Conservation (phyloP, 176 grass and related monocot genomes). For the Phragmites australis region DNA sequence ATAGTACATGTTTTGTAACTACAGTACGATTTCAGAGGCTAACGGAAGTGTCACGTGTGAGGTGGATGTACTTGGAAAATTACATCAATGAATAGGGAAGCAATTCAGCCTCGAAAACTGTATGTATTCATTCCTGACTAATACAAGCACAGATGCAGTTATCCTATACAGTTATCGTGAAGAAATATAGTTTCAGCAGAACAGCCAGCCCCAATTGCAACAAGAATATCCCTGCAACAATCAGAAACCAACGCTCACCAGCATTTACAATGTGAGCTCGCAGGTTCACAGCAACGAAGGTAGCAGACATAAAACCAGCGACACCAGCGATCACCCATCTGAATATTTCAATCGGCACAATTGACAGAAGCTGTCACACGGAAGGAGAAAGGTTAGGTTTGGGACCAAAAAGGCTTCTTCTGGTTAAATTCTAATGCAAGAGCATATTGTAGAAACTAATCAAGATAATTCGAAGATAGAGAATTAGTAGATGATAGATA, state of each 20-base stretch:
- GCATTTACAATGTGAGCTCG: slow-evolving; percentile 84
- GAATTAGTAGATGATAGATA: background rate
- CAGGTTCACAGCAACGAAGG: slow-evolving; percentile 92
- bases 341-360: slow-evolving; percentile 97
- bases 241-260: slow-evolving; percentile 89
- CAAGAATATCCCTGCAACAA: slow-evolving; percentile 90
- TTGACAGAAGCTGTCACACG: slow-evolving; percentile 70
- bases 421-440: background rate
- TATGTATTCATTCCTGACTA: slow-evolving; percentile 44
- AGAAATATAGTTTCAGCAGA: slow-evolving; percentile 96
- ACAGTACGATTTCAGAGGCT: slow-evolving; percentile 1
- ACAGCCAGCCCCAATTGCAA: slow-evolving; percentile 85
- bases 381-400: slow-evolving; percentile 26
- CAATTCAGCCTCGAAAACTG: slow-evolving; percentile 26
- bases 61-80: slow-evolving; percentile 49
- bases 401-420: background rate
- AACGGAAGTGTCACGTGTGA: slow-evolving; percentile 25
- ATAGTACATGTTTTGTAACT: slow-evolving; percentile 14
- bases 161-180: slow-evolving; percentile 87
- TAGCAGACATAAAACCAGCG: slow-evolving; percentile 94
- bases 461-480: background rate
- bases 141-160: slow-evolving; percentile 27
- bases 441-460: background rate
- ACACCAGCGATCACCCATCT: slow-evolving; percentile 90
- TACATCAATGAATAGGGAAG: slow-evolving; percentile 46